Evolutionary conservation across 805 yeast species (phyloP).

Genomic region (Yarrowia divulgata): DNA sequence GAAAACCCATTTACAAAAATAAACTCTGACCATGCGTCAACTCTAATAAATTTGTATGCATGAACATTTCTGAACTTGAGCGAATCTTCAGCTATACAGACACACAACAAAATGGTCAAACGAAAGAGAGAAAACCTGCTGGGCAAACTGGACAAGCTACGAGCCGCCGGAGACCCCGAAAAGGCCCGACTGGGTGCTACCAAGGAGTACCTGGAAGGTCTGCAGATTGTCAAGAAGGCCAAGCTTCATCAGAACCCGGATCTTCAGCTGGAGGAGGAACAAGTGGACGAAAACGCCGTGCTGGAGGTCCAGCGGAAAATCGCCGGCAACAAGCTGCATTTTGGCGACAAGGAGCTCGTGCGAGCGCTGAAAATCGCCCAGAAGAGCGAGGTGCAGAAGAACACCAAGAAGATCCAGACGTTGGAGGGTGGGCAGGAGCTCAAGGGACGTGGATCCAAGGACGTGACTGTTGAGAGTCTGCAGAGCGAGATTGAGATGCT

Average conservation of each 20-base stretch:
- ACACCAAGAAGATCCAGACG: neutral
- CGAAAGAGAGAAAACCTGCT: conserved; percentile 29
- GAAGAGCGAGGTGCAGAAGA: conserved; percentile 15
- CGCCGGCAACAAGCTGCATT: conserved; percentile 24
- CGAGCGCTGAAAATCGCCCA: conserved; percentile 31
- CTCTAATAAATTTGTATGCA: conserved; percentile 32
- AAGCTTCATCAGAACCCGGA: conserved; percentile 29
- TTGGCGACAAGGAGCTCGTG: conserved; percentile 18
- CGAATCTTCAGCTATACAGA: neutral
- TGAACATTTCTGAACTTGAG: neutral
- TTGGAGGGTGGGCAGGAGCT: conserved; percentile 19
- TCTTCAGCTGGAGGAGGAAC: conserved; percentile 12
- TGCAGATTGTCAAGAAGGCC: conserved; percentile 37
- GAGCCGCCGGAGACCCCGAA: conserved; percentile 32
- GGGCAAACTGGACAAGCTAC: conserved; percentile 26
- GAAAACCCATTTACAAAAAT: too few species aligned
- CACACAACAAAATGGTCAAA: conserved; percentile 17
- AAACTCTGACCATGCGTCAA: neutral
- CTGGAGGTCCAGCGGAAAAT: conserved; percentile 16
- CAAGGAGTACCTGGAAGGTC: conserved; percentile 16
- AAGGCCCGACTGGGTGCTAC: conserved; percentile 16
- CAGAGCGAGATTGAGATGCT: conserved; percentile 44
- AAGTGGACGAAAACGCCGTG: conserved; percentile 10
- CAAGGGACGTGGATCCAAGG: conserved; percentile 27
- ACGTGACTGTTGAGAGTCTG: conserved; percentile 10